These are phyloP conservation scores for Dioscorea alata DNA, from an alignment of 106 monocot species.

Conservation along the genomic window DNA sequence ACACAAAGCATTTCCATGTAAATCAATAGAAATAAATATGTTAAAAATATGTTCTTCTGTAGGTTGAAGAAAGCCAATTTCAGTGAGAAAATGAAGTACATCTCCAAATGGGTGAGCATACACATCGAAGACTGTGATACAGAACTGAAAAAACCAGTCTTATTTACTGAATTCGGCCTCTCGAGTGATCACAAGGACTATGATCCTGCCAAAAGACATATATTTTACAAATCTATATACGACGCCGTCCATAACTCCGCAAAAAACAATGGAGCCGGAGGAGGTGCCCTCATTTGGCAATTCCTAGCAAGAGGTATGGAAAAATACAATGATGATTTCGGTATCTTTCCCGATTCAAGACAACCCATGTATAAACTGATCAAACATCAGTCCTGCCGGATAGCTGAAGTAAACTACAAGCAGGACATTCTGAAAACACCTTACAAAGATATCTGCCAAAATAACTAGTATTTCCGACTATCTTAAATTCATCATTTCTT, in stretches of 20 bases:
- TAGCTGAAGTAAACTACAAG: conserved; percentile 30
- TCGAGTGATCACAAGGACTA: conserved; percentile 52
- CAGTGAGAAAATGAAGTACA: conserved; percentile 43
- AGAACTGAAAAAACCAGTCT: conserved; percentile 58
- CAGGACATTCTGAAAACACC: too few species aligned
- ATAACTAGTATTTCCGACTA: too few species aligned
- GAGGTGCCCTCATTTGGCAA: conserved; percentile 89
- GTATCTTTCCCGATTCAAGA: conserved; percentile 43
- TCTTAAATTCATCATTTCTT: too few species aligned
- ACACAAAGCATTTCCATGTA: background rate
- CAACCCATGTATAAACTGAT: conserved; percentile 53
- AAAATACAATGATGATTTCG: conserved; percentile 60
- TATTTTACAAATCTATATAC: conserved; percentile 48
- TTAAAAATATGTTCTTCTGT: background rate
- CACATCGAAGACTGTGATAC: conserved; percentile 86
- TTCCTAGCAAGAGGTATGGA: conserved; percentile 70
- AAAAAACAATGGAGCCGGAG: conserved; percentile 34
- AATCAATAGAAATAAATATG: background rate
- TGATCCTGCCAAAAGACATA: conserved; percentile 36
- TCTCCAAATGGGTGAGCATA: conserved; percentile 52
- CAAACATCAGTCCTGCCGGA: conserved; percentile 64
- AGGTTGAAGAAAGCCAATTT: conserved; percentile 35
- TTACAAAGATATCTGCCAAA: too few species aligned
- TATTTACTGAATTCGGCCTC: conserved; percentile 76
- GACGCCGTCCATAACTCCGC: conserved; percentile 61